Evolutionary conservation across 108 stramenopile genomes (phyloP), one percentile per base, ranked within the genome.

Genomic region (Pseudonitzschia pungens): DNA sequence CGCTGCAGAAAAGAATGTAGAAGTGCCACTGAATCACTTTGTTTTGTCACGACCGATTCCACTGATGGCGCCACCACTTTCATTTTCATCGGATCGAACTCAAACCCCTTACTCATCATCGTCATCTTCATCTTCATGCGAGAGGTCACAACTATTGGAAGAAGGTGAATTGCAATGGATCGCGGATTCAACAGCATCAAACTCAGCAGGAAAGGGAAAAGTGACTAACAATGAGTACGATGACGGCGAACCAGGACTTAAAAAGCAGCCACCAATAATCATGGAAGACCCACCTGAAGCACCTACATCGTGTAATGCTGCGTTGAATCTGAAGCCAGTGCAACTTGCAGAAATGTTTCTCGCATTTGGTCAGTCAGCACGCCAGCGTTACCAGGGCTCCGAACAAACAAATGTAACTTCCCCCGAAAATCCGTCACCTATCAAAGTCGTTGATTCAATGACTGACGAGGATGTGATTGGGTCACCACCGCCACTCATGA

Each of bases 281-380:
- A 44, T 59, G 43, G 73, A 79, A 40, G 69, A 72, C 33, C 78
- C 72, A 28, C 73, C 73, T 10, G 69, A 69, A 48, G 68, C 59
- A 29, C 59, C 54, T 51, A 54, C 65, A 12, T 74, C 78, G 29
- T 79, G 78, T 26, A 68, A 52, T 56, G 24, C 41, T 27, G 67
- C 71, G 20, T 28, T 78, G 15, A 69, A 33, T 52, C 31, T 78
- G 32, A 73, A 71, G 6, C 72, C 65, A 12, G 44, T 32, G 29
- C 72, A 73, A 31, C 40, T 78, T 21, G 60, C 78, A 41, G 73
- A 79, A 26, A 70, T 79, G 7, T 64, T 79, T 40, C 31, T 68
- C 28, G 53, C 73, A 8, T 74, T 79, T 45, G 69, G 55, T 27
- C 53, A 55, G 41, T 48, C 69, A 10, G 41, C 55, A 55, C 69